Evolutionary conservation across 192 early-diverging fungal genomes (phyloP).

Genomic region (Dispira parvispora): DNA sequence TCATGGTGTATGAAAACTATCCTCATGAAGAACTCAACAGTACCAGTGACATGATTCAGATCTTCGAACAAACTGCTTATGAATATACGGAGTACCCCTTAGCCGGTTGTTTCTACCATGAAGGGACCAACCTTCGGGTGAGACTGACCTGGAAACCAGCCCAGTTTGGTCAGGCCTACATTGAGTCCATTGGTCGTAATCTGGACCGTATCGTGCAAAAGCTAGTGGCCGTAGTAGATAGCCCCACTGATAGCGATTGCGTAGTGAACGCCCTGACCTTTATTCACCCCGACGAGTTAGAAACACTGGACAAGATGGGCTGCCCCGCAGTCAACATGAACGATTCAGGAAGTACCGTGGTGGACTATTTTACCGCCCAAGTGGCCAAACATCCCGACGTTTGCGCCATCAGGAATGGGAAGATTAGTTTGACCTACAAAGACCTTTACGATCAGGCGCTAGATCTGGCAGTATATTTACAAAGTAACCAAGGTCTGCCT

Average conservation of each 20-base stretch:
- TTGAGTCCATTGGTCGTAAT: not conserved
- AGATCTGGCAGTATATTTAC: no score
- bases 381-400: not conserved
- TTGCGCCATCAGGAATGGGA: not conserved
- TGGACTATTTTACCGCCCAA: not conserved
- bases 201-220: not conserved
- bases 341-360: not conserved
- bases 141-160: not conserved
- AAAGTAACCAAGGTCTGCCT: not conserved
- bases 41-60: not conserved
- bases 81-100: not conserved
- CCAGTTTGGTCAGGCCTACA: not conserved
- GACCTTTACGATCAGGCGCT: no score
- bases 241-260: no score
- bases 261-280: no score
- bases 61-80: not conserved
- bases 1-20: slow-evolving; percentile 8
- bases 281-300: no score
- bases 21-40: not conserved
- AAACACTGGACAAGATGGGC: no score
- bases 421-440: no score
- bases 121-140: not conserved
- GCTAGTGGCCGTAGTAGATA: no score
- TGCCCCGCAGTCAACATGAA: no score
- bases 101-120: not conserved